Conservation (phyloP, 306 rosid genomes). For the Senna tora region DNA sequence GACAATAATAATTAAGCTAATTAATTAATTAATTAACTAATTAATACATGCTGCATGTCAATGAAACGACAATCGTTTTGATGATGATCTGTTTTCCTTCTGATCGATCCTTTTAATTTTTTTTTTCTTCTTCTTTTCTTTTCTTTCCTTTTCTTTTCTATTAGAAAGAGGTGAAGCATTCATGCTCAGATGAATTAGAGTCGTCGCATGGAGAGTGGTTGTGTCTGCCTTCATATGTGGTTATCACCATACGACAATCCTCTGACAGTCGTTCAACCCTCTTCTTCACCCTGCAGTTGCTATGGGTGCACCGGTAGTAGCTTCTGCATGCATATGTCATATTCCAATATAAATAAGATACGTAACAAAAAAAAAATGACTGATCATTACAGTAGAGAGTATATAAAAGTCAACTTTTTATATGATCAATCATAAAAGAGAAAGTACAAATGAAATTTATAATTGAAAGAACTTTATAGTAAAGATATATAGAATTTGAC, state of each 20-base stretch:
- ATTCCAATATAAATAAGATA: no score
- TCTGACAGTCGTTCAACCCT: constrained; percentile 93
- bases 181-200: constrained; percentile 88
- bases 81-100: background rate
- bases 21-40: no score
- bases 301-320: constrained; percentile 94
- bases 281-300: constrained; percentile 92
- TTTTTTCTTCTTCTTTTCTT: no score
- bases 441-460: no score
- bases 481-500: no score
- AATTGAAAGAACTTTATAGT: no score
- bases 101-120: background rate
- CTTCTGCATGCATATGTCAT: no score
- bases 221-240: constrained; percentile 99
- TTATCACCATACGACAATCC: constrained; percentile 97
- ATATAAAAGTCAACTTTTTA: no score
- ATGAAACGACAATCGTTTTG: background rate
- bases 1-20: background rate
- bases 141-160: no score
- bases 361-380: no score
- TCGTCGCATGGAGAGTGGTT: constrained; percentile 94
- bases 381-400: no score
- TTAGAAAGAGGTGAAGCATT: constrained; percentile 79
- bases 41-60: constrained; percentile 3
- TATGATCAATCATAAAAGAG: no score